Base-by-base conservation (phyloP, 345 rosid genomes). In the Eucalyptus grandis region DNA sequence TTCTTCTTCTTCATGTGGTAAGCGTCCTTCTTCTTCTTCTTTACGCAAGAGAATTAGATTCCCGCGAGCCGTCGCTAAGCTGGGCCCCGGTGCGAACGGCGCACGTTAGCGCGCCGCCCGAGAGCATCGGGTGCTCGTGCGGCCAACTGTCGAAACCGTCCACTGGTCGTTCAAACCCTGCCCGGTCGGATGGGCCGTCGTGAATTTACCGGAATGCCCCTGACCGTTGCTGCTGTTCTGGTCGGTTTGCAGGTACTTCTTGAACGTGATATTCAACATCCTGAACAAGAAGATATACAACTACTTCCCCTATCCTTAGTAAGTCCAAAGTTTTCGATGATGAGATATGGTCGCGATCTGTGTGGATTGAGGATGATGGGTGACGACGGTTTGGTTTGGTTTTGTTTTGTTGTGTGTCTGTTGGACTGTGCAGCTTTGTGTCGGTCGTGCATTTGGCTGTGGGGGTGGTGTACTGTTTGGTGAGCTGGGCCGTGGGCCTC, bases 1-100 rank as follows among this genome's bases (percentile, higher is more conserved):
- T 98, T 97, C 90, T 98, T 97, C 96, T 98, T 98, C 96, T 98
- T 98, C 95, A 96, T 97, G 99, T 98, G 99, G 99, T 97, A 91
- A 91, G 62, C 95, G 90, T 53, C 26, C 26, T 53, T 53, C 58
- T 53, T 21, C 58, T 53, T 53, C 58, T 53, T 19, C 58, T 50
- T 15, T 6, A 2, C 58, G 58, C 58, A 21, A 53, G 58, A 53
- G 58, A 53, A 21, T 53, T 53, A 14, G 30, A n/a, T 22, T 43
- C 26, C 22, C 14, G 11, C 51, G 60, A 80, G 40, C 53, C 40
- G 62, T 47, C 24, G 54, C 46, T 80, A 43, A 62, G 1, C 49
- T 60, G 34, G 65, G 54, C 53, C 53, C 37, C 50, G 37, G 77
- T 49, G 82, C 51, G 58, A 5, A 5, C 43, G 81, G 43, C 81